A percentile compares a stretch with the other conserved stretches of the same genome.
Conservation (phyloP, 2,329 filamentous ascomycete species). For the Phaeoacremonium minimum region DNA sequence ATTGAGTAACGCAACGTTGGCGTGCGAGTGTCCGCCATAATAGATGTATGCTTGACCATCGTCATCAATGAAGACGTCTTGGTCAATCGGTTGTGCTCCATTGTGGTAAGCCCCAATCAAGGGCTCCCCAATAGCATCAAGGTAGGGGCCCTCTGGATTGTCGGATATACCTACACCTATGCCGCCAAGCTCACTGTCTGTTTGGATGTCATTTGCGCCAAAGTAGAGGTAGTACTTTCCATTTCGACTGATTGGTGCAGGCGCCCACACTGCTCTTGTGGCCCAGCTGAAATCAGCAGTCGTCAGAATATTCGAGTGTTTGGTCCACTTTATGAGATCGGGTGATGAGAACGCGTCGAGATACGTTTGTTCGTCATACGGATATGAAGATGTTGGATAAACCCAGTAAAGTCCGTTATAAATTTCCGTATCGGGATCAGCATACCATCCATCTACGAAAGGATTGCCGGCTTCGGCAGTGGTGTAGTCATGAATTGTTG, state of each 20-base stretch:
- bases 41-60: conserved; percentile 35
- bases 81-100: conserved; percentile 43
- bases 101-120: conserved; percentile 37
- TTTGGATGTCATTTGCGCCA: conserved; percentile 40
- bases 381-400: conserved; percentile 38
- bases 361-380: conserved; percentile 41
- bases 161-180: conserved; percentile 35
- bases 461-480: conserved; percentile 41
- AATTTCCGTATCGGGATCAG: conserved; percentile 43
- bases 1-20: conserved; percentile 35
- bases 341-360: conserved; percentile 46
- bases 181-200: conserved; percentile 26
- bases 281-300: conserved; percentile 35
- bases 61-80: conserved; percentile 36
- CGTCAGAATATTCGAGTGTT: conserved; percentile 37
- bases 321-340: conserved; percentile 44
- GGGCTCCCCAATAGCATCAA: conserved; percentile 33
- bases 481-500: conserved; percentile 23
- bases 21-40: conserved; percentile 36
- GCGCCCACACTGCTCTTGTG: conserved; percentile 40
- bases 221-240: conserved; percentile 47
- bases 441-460: conserved; percentile 44
- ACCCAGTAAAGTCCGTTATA: conserved; percentile 42
- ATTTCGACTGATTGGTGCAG: conserved; percentile 35
- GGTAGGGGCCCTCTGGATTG: conserved; percentile 31